A percentile compares a stretch with the other conserved stretches of the same genome.
These are phyloP conservation scores for Lipomyces japonicus DNA, from an alignment of 805 yeast species.

Conservation along the genomic window DNA sequence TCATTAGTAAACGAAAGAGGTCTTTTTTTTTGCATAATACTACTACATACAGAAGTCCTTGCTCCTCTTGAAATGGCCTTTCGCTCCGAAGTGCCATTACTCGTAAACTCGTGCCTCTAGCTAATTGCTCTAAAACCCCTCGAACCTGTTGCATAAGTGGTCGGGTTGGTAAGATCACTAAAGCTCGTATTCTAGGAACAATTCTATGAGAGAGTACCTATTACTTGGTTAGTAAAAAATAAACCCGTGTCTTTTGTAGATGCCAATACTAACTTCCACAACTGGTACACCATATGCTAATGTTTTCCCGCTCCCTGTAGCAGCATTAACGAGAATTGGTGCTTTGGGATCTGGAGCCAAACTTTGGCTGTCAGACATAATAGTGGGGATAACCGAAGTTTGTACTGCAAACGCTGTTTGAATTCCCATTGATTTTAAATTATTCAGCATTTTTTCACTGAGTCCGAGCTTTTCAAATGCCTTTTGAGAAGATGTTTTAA, in stretches of 20 bases:
- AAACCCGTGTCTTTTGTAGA: background rate
- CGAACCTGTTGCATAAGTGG: constrained; percentile 82
- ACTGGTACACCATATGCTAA: constrained; percentile 84
- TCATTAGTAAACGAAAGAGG: too few relatives aligned
- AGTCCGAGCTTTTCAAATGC: constrained; percentile 51
- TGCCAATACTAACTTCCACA: constrained; percentile 45
- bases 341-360: constrained; percentile 38
- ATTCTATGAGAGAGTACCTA: constrained; percentile 51
- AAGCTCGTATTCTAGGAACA: constrained; percentile 70
- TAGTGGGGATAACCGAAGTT: constrained; percentile 56
- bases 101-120: constrained; percentile 65
- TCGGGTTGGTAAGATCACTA: constrained; percentile 84
- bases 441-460: constrained; percentile 44
- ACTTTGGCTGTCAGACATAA: constrained; percentile 43
- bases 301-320: constrained; percentile 96
- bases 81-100: constrained; percentile 55
- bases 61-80: constrained; percentile 62
- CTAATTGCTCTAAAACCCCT: constrained; percentile 54
- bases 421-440: constrained; percentile 48
- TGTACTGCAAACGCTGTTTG: constrained; percentile 73
- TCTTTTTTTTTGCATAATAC: too few relatives aligned
- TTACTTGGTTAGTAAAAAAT: background rate
- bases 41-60: constrained; percentile 41
- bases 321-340: constrained; percentile 83
- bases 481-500: constrained; percentile 45